phyloP scores from a whole-genome alignment of 1,139 yeast species.

The Scheffersomyces quercinus region DNA sequence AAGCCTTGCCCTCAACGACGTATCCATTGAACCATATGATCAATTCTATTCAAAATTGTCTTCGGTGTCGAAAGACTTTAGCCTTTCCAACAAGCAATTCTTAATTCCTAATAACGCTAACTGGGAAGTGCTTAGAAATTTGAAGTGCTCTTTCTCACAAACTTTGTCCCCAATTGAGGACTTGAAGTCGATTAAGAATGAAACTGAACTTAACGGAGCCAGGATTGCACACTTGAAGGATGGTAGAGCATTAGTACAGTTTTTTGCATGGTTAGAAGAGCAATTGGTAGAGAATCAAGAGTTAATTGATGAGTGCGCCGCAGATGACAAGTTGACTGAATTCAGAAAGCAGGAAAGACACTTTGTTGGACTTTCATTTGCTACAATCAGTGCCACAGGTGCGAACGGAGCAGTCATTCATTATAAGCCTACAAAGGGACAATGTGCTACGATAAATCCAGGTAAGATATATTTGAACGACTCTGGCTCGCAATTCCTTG shows the following conservation, averaged over 20 bases:
- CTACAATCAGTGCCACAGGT: constrained; percentile 91
- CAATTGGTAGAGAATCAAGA: constrained; percentile 55
- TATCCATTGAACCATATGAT: constrained; percentile 53
- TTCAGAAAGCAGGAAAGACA: constrained; percentile 62
- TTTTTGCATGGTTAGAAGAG: constrained; percentile 85
- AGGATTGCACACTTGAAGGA: constrained; percentile 79
- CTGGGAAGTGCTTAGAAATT: constrained; percentile 74
- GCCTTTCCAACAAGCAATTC: constrained; percentile 42
- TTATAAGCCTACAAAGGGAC: constrained; percentile 68
- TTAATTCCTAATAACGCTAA: constrained; percentile 68
- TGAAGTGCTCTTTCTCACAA: constrained; percentile 42
- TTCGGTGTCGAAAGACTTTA: constrained; percentile 42
- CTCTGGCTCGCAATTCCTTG: constrained; percentile 90
- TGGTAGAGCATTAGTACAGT: constrained; percentile 77
- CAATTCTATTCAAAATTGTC: constrained; percentile 56
- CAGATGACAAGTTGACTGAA: constrained; percentile 66
- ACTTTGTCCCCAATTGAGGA: constrained; percentile 64
- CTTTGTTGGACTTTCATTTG: constrained; percentile 84
- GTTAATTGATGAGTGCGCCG: constrained; percentile 75
- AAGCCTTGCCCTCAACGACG: constrained; percentile 35
- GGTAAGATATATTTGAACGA: constrained; percentile 81
- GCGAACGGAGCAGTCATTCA: constrained; percentile 93
- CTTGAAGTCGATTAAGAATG: constrained; percentile 78
- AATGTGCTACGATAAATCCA: constrained; percentile 70
- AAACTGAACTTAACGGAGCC: constrained; percentile 73